Base-by-base conservation (phyloP, 2,329 filamentous ascomycete species). In the Apiospora phragmitis region DNA sequence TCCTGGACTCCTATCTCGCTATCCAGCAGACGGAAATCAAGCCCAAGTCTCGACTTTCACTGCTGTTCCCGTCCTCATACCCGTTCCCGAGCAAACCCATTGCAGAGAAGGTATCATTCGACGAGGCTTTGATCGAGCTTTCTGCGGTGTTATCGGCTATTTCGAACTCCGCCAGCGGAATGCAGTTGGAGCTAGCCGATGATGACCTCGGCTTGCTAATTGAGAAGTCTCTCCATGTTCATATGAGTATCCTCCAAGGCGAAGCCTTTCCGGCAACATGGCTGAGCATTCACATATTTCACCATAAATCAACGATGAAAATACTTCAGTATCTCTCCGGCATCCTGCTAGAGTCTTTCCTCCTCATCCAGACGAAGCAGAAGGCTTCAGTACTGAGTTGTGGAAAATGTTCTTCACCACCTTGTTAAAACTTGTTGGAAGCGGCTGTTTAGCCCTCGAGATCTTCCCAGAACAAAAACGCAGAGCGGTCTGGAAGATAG, bases 391-490 rank as follows among this genome's bases (percentile, higher is more conserved):
- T 78, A 98, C 94, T 14, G 93, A 97, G 70, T 84, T 98, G 16
- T 99, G 96, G 96, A 95, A 95, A 74, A 86, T 92, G 42, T 98
- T 97, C 83, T 98, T 99, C 79, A 92, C 91, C 24, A 95, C 94
- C 0, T 84, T 99, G 41, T 86, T 99, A 38, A 94, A 93, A 78
- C 90, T 98, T 3, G 94, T 99, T 3, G 93, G 94, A 6, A 98
- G 94, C 77, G 91, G 95, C 45, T 93, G 92, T 0, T 87, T 99
- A 26, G 95, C 96, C 0, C 87, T 99, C 47, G 96, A 99, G 79
- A 97, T 95, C 0, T 98, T 98, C 78, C 94, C 96, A 0, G 97
- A 99, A 80, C 96, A 99, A 82, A 99, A 98, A 83, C 88, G 96
- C 65, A 87, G 96, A 70, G 95, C 96, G 0, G 95, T 98, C 1